Percentiles rank a stretch among this genome's conserved stretches.
phyloP scores from a whole-genome alignment of 1,284 basidiomycete genomes.

The Ceratobasidium theobromae region DNA sequence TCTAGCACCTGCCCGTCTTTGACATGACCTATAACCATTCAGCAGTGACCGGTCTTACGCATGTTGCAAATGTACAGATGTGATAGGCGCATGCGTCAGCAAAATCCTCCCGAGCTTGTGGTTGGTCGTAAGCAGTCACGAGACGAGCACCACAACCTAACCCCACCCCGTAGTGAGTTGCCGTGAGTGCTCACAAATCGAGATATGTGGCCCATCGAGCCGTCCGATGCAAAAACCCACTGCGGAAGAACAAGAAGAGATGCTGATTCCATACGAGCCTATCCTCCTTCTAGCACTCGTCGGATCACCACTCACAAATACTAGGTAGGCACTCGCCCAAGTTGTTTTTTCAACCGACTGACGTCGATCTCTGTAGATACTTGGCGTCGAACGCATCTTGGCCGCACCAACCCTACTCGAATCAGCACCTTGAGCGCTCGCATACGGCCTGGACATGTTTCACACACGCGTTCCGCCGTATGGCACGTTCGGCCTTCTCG shows the following conservation, averaged over 20 bases:
- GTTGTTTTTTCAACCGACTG: not conserved
- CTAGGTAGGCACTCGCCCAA: constrained; percentile 51
- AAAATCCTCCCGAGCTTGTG: no score
- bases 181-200: no score
- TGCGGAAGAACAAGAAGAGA: constrained; percentile 79
- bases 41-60: no score
- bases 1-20: no score
- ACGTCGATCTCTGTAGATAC: constrained; percentile 51
- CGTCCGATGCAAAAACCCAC: constrained; percentile 79
- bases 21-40: no score
- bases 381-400: constrained; percentile 63
- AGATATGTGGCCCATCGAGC: no score
- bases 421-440: constrained; percentile 85
- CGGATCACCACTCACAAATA: constrained; percentile 78
- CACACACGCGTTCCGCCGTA: constrained; percentile 81
- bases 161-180: no score
- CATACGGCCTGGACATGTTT: constrained; percentile 87
- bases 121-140: no score
- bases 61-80: no score
- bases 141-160: no score
- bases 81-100: no score
- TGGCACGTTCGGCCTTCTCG: constrained; percentile 89
- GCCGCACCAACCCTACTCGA: constrained; percentile 86
- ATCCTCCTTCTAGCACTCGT: constrained; percentile 72
- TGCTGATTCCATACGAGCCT: constrained; percentile 82